Conservation (phyloP, 192 early-diverging fungal species). For the Cladochytrium replicatum region DNA sequence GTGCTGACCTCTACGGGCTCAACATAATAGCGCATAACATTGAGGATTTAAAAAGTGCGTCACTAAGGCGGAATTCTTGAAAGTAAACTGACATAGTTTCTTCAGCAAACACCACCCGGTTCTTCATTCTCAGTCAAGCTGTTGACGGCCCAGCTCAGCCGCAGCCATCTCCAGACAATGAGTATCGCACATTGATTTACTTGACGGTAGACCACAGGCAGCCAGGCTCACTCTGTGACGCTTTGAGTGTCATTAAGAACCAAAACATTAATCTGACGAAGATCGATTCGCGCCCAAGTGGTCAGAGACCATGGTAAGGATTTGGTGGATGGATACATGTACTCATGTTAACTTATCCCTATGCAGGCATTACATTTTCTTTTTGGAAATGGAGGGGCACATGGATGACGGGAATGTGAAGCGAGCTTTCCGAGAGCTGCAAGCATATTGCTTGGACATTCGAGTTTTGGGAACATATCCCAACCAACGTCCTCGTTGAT, state of each 20-base stretch:
- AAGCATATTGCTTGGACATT: conserved; percentile 62
- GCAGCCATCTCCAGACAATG: neutral
- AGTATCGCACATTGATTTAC: conserved; percentile 69
- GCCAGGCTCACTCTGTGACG: conserved; percentile 79
- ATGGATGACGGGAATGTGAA: conserved; percentile 53
- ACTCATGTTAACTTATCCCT: neutral
- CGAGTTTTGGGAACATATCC: conserved; percentile 78
- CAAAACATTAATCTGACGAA: conserved; percentile 75
- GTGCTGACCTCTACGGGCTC: conserved; percentile 68
- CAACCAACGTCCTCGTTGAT: no score
- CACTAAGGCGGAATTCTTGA: neutral
- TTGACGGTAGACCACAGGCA: conserved; percentile 88
- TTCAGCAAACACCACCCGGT: conserved; percentile 81
- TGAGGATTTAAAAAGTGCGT: conserved; percentile 58
- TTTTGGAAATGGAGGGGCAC: conserved; percentile 85
- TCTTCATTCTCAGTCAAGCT: conserved; percentile 73
- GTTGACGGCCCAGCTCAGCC: conserved; percentile 52
- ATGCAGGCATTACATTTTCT: conserved; percentile 80
- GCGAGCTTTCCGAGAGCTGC: conserved; percentile 57
- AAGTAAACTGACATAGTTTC: neutral
- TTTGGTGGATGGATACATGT: neutral
- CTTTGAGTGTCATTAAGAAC: conserved; percentile 73
- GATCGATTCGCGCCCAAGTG: conserved; percentile 82
- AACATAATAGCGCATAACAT: conserved; percentile 67
- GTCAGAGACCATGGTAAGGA: conserved; percentile 52